Evolutionary conservation across 768 basidiomycete genomes (phyloP), one percentile per base, ranked within the genome.

Genomic region (Heimioporus sp.): DNA sequence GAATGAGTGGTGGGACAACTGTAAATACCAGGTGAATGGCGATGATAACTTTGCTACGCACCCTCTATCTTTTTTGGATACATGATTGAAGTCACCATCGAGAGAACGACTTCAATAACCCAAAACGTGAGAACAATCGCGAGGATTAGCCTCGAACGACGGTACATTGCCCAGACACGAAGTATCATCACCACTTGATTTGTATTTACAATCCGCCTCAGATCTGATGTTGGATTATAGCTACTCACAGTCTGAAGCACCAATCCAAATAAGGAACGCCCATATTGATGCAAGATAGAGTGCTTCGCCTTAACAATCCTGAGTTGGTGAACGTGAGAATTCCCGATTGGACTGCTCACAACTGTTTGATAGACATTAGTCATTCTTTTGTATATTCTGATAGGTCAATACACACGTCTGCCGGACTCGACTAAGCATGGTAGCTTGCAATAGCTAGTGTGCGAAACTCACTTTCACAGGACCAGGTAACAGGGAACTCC

Each of bases 131-230:
- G 45, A 5, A 55, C 46, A 5, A 43, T 5, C 0, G 40, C 30
- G 20, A 53, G 56, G n/a, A 57, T 40, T 13, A 41, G 2, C 30
- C 42, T 47, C 24, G 49, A 57, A 13, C 42, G 46, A 31, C 54
- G 43, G 13, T 51, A 54, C 49, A 57, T 53, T 19, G 52, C 56
- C 42, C 52, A 54, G 9, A 43, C 46, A 10, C 56, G 48, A 21
- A 57, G 42, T 9, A 54, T 47, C 52, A 57, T 54, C 15, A 48
- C 45, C 32, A 53, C 56, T 56, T 16, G 17, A 39, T 17, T 28
- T 21, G 13, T 2, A 12, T 12, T 35, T 31, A 43, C 10, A n/a
- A 15, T 5, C 7, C 5, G 36, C n/a, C 6, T 5, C n/a, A n/a
- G n/a, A 4, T 8, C 16, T 10, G 8, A 34, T 11, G 16, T 31